phyloP scores from a whole-genome alignment of 352 stramenopile species.

The Pythium coloratum region DNA sequence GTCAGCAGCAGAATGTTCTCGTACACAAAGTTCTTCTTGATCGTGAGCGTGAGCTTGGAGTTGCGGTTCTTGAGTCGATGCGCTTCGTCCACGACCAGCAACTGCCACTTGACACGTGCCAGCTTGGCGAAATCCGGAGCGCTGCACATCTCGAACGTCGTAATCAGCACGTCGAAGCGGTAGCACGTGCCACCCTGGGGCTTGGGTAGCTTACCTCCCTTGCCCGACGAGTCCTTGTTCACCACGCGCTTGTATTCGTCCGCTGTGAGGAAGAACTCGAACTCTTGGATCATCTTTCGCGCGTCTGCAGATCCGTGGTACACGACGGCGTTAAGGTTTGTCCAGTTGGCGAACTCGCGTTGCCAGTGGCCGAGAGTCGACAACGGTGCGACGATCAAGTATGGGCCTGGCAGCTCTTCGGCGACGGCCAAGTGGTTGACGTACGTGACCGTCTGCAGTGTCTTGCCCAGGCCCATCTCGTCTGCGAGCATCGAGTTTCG shows the following conservation, averaged over 20 bases:
- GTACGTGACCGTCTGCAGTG: conserved; percentile 94
- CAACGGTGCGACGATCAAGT: conserved; percentile 97
- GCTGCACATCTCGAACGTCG: conserved; percentile 98
- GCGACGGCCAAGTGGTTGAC: conserved; percentile 96
- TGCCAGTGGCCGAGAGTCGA: conserved; percentile 99
- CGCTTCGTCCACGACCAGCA: conserved; percentile 98
- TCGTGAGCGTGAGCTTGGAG: conserved; percentile 91
- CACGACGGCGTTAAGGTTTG: conserved; percentile 97
- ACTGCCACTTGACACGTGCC: conserved; percentile 91
- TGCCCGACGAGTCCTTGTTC: conserved; percentile 12
- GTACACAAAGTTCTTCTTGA: conserved; percentile 79
- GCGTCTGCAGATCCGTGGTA: conserved; percentile 96
- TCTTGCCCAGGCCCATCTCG: conserved; percentile 98
- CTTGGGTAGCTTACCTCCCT: conserved; percentile 28
- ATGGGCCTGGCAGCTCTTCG: conserved; percentile 94
- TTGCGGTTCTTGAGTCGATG: conserved; percentile 99
- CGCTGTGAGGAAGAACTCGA: conserved; percentile 92
- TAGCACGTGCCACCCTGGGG: conserved; percentile 60
- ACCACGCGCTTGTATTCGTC: conserved; percentile 36
- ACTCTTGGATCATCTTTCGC: conserved; percentile 90
- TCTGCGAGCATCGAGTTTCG: conserved; percentile 98
- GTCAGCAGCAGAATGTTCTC: conserved; percentile 89
- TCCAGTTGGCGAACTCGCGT: conserved; percentile 95
- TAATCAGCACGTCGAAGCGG: conserved; percentile 99
- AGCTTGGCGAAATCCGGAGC: conserved; percentile 95